Evolutionary conservation across 352 stramenopile genomes (phyloP).

Genomic region (Phytophthora tubulina): DNA sequence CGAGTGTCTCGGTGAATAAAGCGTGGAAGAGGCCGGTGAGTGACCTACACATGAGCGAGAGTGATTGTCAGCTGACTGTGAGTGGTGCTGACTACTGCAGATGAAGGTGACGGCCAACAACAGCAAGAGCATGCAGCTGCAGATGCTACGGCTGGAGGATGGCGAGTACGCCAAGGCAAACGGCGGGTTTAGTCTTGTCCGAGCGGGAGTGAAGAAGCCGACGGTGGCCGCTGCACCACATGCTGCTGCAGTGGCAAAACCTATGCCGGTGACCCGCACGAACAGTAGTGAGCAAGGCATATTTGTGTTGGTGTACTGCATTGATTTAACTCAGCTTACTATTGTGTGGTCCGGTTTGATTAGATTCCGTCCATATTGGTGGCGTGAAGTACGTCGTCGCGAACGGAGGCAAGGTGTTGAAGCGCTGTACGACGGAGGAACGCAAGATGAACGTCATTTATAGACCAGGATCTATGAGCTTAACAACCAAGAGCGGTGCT

Average conservation of each 20-base stretch:
- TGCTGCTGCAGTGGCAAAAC: constrained; percentile 7
- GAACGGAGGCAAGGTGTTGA: constrained; percentile 53
- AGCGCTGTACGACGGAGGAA: constrained; percentile 45
- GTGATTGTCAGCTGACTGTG: constrained; percentile 10
- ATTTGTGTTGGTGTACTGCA: background rate
- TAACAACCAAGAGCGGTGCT: constrained; percentile 39
- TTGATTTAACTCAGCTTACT: constrained; percentile 5
- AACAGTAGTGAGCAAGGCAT: constrained; percentile 28
- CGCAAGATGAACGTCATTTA: constrained; percentile 23
- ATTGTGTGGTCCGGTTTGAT: constrained; percentile 6
- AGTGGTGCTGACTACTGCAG: constrained; percentile 21
- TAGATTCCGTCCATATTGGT: constrained; percentile 58
- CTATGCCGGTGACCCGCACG: constrained; percentile 19
- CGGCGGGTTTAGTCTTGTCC: constrained; percentile 77
- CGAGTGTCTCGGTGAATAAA: constrained; percentile 32
- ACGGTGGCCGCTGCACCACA: background rate
- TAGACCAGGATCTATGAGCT: constrained; percentile 30
- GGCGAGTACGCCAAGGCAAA: constrained; percentile 81
- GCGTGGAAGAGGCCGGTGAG: constrained; percentile 48
- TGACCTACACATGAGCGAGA: background rate
- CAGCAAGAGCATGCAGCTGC: constrained; percentile 59
- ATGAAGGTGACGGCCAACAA: constrained; percentile 42
- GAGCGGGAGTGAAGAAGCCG: constrained; percentile 58
- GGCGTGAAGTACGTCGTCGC: constrained; percentile 58
- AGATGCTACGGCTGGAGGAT: constrained; percentile 68